Conservation (phyloP, 2,329 filamentous ascomycete species). For the Aspergillus sp. region DNA sequence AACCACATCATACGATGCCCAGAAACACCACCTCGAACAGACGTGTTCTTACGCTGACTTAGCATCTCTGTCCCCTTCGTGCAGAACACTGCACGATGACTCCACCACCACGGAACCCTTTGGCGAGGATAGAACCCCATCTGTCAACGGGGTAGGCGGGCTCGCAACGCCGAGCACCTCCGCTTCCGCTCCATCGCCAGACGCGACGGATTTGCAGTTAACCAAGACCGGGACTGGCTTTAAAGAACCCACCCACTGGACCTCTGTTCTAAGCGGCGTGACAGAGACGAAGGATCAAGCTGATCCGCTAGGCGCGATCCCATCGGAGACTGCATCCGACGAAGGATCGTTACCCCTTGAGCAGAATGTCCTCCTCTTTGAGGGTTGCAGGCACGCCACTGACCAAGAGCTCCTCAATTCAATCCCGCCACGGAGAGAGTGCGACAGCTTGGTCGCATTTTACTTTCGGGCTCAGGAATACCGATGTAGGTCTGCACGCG, state of each 20-base stretch:
- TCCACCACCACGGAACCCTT: background rate
- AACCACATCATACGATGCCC: background rate
- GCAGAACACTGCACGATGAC: background rate
- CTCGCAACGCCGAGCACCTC: slow-evolving; percentile 1
- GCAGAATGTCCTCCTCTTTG: slow-evolving; percentile 4
- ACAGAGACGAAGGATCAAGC: background rate
- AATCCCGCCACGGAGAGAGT: background rate
- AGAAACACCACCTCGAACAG: slow-evolving; percentile 1
- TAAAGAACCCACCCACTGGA: slow-evolving; percentile 2
- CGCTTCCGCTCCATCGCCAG: slow-evolving; percentile 1
- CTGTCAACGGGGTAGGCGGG: background rate
- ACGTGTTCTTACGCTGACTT: slow-evolving; percentile 1
- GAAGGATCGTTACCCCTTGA: background rate
- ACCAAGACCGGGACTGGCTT: slow-evolving; percentile 2
- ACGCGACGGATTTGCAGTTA: background rate
- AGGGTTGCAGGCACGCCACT: background rate
- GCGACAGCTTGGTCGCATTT: background rate
- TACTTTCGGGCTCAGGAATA: slow-evolving; percentile 4
- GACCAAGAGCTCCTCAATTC: slow-evolving; percentile 2
- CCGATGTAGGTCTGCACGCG: background rate
- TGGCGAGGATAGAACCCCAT: background rate
- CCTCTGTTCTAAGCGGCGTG: slow-evolving; percentile 1
- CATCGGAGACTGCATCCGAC: slow-evolving; percentile 1
- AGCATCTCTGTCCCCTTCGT: background rate
- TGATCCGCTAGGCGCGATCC: background rate